These are phyloP conservation scores for Termitomyces sp. DNA, from an alignment of 768 basidiomycete genomes.

Conservation along the genomic window DNA sequence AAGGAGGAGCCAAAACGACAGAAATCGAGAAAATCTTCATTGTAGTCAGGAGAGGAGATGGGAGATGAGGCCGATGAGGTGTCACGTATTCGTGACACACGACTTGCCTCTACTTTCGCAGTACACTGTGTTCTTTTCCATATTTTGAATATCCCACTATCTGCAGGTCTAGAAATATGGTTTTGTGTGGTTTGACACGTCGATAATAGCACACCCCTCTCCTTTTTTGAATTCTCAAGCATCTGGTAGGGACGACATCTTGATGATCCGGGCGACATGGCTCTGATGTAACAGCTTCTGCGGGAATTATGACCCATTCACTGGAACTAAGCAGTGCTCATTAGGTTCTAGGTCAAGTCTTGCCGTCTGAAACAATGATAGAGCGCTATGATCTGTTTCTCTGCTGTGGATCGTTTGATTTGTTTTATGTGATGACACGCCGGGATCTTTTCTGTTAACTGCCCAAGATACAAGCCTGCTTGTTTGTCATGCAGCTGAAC, in stretches of 20 bases:
- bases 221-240: background rate
- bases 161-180: background rate
- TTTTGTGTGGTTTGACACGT: background rate
- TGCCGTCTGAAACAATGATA: background rate
- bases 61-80: conserved; percentile 13
- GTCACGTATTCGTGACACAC: conserved; percentile 11
- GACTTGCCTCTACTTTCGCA: too few relatives aligned
- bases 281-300: background rate
- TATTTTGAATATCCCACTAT: background rate
- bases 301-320: background rate
- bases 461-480: too few relatives aligned
- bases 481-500: too few relatives aligned
- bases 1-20: conserved; percentile 61
- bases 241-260: background rate
- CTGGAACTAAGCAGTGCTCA: background rate
- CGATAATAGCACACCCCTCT: background rate
- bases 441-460: background rate
- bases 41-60: background rate
- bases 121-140: background rate
- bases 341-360: background rate
- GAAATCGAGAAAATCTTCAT: conserved; percentile 91
- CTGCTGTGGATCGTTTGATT: background rate
- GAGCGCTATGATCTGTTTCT: background rate
- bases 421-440: background rate
- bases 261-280: background rate